phyloP scores from a whole-genome alignment of 345 rosid genomes.

The Arabis hirsuta region DNA sequence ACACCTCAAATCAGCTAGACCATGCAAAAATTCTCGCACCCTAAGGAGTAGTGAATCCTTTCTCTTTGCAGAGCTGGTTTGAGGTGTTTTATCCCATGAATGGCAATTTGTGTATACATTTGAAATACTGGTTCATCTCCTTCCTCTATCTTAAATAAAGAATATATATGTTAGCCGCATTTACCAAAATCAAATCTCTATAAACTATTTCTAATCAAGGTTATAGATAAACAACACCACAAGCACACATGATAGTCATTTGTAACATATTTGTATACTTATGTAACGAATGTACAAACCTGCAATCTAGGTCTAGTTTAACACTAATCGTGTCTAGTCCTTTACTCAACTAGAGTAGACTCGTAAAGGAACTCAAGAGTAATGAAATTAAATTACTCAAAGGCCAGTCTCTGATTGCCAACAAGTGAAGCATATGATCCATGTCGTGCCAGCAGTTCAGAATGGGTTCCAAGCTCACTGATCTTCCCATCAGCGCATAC shows the following conservation, averaged over 20 bases:
- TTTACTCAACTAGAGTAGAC: neutral
- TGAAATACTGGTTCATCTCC: no score
- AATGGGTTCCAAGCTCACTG: conserved; percentile 86
- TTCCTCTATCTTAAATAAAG: no score
- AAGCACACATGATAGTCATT: neutral
- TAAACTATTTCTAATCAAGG: no score
- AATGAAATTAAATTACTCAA: conserved; percentile 51
- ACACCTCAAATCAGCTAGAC: no score
- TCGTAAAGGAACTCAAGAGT: neutral
- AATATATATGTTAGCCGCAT: no score
- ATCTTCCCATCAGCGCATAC: conserved; percentile 76
- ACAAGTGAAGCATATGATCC: conserved; percentile 88
- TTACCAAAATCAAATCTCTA: no score
- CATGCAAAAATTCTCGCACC: no score
- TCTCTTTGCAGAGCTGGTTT: no score
- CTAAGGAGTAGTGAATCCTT: no score
- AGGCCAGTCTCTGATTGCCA: conserved; percentile 89
- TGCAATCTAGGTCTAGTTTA: neutral
- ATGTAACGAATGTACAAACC: conserved; percentile 10
- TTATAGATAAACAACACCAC: no score
- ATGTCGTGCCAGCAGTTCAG: conserved; percentile 63
- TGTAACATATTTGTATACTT: conserved; percentile 24
- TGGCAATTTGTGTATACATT: no score
- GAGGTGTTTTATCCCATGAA: no score
- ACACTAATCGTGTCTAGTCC: neutral